These are phyloP conservation scores for Kernera saxatilis DNA, from an alignment of 345 rosid species.

Conservation along the genomic window DNA sequence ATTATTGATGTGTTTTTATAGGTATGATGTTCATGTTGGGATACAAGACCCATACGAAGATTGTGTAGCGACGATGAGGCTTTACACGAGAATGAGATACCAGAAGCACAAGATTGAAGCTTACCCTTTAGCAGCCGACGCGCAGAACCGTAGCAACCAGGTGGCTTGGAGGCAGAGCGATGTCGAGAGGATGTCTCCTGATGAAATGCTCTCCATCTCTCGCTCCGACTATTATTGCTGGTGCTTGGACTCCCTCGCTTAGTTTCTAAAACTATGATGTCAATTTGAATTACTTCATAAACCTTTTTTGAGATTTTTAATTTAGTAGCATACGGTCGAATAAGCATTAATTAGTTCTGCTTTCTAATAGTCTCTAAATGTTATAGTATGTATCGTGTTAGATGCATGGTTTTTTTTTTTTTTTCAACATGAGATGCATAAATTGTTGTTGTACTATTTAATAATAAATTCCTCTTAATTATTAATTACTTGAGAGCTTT, in stretches of 20 bases:
- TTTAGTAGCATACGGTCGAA: neutral
- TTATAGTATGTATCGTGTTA: neutral
- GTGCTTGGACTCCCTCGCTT: constrained; percentile 64
- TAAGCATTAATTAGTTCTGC: constrained; percentile 5
- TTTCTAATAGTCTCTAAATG: neutral
- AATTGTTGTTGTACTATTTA: neutral
- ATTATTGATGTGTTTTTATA: constrained; percentile 3
- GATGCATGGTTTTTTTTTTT: too few relatives aligned
- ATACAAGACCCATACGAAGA: constrained; percentile 83
- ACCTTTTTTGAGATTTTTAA: neutral
- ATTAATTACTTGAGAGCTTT: neutral
- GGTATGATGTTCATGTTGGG: constrained; percentile 76
- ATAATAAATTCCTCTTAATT: neutral
- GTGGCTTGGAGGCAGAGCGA: constrained; percentile 78
- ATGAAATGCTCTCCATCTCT: constrained; percentile 60
- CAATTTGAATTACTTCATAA: neutral
- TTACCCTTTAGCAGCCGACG: constrained; percentile 61
- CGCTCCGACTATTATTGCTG: constrained; percentile 88
- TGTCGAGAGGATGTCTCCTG: constrained; percentile 76
- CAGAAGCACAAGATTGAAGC: constrained; percentile 60
- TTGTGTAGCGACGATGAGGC: constrained; percentile 86
- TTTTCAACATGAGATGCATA: constrained; percentile 4
- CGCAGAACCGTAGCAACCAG: constrained; percentile 69
- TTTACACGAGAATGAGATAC: constrained; percentile 77
- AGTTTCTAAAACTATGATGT: neutral